Evolutionary conservation across 2,329 filamentous ascomycete genomes (phyloP).

Genomic region (Stemphylium vesicarium): DNA sequence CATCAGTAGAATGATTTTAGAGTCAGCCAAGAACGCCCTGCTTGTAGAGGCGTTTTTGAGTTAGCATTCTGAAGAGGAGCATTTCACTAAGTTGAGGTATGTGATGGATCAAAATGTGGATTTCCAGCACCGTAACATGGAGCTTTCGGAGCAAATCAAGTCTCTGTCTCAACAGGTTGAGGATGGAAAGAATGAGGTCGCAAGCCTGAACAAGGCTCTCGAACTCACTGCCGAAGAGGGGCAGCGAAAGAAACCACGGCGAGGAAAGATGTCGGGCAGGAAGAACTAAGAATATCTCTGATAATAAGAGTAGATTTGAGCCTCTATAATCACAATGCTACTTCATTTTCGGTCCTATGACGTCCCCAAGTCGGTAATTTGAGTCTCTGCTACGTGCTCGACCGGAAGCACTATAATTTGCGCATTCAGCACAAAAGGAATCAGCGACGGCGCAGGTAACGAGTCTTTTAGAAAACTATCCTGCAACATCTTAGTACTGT

Average conservation of each 20-base stretch:
- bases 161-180: slow-evolving; percentile 7
- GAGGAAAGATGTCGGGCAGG: background rate
- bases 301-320: background rate
- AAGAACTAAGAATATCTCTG: slow-evolving; percentile 1
- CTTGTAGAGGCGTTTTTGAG: slow-evolving; percentile 5
- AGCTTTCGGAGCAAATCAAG: background rate
- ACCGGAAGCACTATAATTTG: slow-evolving; percentile 13
- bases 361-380: slow-evolving; percentile 11
- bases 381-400: slow-evolving; percentile 2
- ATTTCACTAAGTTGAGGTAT: slow-evolving; percentile 1
- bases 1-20: slow-evolving; percentile 18
- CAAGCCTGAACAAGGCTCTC: slow-evolving; percentile 13
- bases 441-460: slow-evolving; percentile 1
- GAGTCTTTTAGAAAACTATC: slow-evolving; percentile 6
- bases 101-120: slow-evolving; percentile 16
- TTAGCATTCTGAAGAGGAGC: slow-evolving; percentile 1
- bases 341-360: background rate
- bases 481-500: slow-evolving; percentile 7
- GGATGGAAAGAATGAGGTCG: slow-evolving; percentile 6
- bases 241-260: slow-evolving; percentile 8
- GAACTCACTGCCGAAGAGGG: slow-evolving; percentile 8
- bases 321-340: background rate
- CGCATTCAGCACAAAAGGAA: slow-evolving; percentile 16
- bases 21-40: slow-evolving; percentile 19
- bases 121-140: slow-evolving; percentile 5